Base-by-base conservation (phyloP, 352 stramenopile species). In the Phytophthora foliorum region DNA sequence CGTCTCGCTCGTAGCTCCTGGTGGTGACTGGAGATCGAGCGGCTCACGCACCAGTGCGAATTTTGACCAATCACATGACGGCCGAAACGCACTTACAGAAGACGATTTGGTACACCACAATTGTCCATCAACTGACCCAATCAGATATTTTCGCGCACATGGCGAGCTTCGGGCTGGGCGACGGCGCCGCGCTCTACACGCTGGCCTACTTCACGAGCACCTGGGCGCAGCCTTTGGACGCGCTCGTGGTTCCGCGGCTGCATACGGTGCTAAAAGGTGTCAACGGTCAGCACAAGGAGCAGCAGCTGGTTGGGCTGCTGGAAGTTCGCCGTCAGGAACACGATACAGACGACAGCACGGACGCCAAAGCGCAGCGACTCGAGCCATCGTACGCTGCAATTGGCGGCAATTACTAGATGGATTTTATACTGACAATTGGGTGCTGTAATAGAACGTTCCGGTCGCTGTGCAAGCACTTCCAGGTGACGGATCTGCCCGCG, bases 191-290 rank as follows among this genome's bases (percentile, higher is more conserved):
- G 66, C 67, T 75, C 67, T 77, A 81, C 66, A 84, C 74, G 63
- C 60, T 73, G n/a, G 24, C 56, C 4, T 86, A 84, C 51, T 72
- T 90, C 22, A 80, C 76, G 10, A 85, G 76, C 48, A 73, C 75
- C 51, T 92, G 84, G 84, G 58, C 56, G 17, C 31, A 29, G 9
- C 59, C 80, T 6, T 39, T 81, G 24, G 77, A 89, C 31, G 67
- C 52, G n/a, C 19, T 78, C 4, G 45, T 81, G 4, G 38, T 79
- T 17, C 57, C 71, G 11, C 52, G 57, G 19, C 32, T 88, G 24
- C 27, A 60, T 5, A 16, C 45, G 0, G 32, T 76, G 6, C n/a
- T 80, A 6, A 52, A 46, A 6, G 17, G n/a, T 0, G 44, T 66
- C 17, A 72, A 80, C 36, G 44, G 8, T 6, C 36, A 49, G 2